These are phyloP conservation scores for Pichia sp. DNA, from an alignment of 1,139 yeast genomes.

Conservation along the genomic window DNA sequence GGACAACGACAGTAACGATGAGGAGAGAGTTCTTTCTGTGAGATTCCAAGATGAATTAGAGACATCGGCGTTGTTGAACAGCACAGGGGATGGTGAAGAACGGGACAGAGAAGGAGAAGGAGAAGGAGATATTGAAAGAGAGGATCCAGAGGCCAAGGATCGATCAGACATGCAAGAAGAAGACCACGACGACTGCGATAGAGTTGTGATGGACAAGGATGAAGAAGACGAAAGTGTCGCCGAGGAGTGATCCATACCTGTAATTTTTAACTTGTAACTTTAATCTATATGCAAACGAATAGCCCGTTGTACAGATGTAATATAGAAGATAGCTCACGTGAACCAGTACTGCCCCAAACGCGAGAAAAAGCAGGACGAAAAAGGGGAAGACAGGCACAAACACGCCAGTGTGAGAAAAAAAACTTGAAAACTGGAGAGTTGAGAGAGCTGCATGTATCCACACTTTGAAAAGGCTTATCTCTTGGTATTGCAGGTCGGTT, in stretches of 20 bases:
- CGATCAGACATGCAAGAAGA: constrained; percentile 9
- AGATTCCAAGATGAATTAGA: constrained; percentile 10
- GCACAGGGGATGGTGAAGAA: too few relatives aligned
- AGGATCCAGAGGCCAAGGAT: too few relatives aligned
- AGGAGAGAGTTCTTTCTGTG: not conserved
- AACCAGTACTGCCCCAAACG: not conserved
- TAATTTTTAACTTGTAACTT: not conserved
- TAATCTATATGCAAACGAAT: not conserved
- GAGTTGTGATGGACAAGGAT: constrained; percentile 3
- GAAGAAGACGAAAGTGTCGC: constrained; percentile 1
- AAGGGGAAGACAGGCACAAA: not conserved
- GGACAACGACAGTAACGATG: not conserved
- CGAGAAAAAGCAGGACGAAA: not conserved
- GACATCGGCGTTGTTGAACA: too few relatives aligned
- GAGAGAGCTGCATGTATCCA: too few relatives aligned
- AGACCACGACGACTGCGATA: constrained; percentile 2
- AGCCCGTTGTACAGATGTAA: not conserved
- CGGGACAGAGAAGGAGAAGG: too few relatives aligned
- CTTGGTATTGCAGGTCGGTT: too few relatives aligned
- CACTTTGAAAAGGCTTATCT: too few relatives aligned
- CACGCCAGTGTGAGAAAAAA: too few relatives aligned
- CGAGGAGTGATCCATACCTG: not conserved
- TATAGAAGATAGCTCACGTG: not conserved
- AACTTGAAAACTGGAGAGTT: too few relatives aligned
- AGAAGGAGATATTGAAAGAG: too few relatives aligned